phyloP scores from a whole-genome alignment of 768 basidiomycete genomes.

The Lactarius hatsudake region DNA sequence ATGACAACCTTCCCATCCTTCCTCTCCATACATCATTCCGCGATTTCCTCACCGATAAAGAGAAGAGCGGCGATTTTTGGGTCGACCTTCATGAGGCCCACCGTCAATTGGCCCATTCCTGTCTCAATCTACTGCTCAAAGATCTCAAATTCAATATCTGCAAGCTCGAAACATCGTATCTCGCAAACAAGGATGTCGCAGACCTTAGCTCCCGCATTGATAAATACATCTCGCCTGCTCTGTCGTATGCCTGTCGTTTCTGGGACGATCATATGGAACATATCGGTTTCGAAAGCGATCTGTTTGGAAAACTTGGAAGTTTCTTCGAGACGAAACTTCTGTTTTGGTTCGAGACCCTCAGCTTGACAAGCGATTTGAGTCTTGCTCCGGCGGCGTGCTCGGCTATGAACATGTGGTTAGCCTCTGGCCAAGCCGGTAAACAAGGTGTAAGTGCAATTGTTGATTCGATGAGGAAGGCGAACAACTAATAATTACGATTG shows the following conservation, averaged over 20 bases:
- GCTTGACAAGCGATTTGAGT: not conserved
- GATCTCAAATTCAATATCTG: slow-evolving; percentile 2
- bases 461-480: not conserved
- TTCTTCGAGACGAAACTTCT: not conserved
- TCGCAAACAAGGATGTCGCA: not conserved
- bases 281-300: not conserved
- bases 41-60: not conserved
- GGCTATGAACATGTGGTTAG: not conserved
- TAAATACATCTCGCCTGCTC: not conserved
- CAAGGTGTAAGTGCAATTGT: not conserved
- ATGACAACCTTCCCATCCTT: not conserved
- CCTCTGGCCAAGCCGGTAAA: not conserved
- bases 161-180: not conserved
- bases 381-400: not conserved
- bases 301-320: not conserved
- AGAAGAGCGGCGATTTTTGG: not conserved
- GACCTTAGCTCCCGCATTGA: not conserved
- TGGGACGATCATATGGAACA: slow-evolving; percentile 2
- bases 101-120: not conserved
- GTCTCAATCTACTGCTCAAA: not conserved
- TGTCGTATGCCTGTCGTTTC: not conserved
- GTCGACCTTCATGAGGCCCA: not conserved
- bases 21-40: not conserved
- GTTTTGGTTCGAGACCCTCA: slow-evolving; percentile 8
- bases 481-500: not conserved